These are phyloP conservation scores for Tillandsia fasciculata DNA, from an alignment of 176 grass and related monocot genomes.

Conservation along the genomic window DNA sequence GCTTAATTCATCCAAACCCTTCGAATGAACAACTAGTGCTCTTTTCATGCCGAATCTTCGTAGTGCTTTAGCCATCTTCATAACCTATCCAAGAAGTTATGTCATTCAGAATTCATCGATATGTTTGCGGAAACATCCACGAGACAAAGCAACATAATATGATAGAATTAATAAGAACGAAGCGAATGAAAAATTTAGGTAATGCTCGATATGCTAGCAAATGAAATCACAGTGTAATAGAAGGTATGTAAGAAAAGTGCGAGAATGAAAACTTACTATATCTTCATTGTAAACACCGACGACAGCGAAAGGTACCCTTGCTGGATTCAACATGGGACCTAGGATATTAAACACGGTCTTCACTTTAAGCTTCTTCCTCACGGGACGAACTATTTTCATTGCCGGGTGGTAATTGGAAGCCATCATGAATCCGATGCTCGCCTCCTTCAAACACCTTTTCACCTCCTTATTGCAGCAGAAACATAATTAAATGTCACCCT, in stretches of 20 bases:
- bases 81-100: conserved; percentile 32
- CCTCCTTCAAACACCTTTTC: conserved; percentile 69
- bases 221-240: no score
- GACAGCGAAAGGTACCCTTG: conserved; percentile 78
- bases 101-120: not conserved
- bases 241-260: no score
- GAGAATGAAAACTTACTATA: conserved; percentile 53
- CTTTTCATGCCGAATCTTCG: conserved; percentile 89
- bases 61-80: conserved; percentile 92
- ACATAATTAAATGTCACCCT: not conserved
- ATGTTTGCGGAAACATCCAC: not conserved
- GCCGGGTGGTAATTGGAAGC: conserved; percentile 90
- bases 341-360: conserved; percentile 98
- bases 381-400: conserved; percentile 89
- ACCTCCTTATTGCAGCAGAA: conserved; percentile 47
- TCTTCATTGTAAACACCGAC: conserved; percentile 94
- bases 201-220: no score
- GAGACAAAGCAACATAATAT: no score
- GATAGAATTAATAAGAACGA: no score
- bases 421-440: conserved; percentile 96
- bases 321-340: conserved; percentile 90
- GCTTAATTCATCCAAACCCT: conserved; percentile 97
- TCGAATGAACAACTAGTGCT: conserved; percentile 88
- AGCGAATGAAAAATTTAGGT: no score
- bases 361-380: conserved; percentile 87